Base-by-base conservation (phyloP, 176 grass and related monocot genomes). In the Hsuehochloa calcarea region DNA sequence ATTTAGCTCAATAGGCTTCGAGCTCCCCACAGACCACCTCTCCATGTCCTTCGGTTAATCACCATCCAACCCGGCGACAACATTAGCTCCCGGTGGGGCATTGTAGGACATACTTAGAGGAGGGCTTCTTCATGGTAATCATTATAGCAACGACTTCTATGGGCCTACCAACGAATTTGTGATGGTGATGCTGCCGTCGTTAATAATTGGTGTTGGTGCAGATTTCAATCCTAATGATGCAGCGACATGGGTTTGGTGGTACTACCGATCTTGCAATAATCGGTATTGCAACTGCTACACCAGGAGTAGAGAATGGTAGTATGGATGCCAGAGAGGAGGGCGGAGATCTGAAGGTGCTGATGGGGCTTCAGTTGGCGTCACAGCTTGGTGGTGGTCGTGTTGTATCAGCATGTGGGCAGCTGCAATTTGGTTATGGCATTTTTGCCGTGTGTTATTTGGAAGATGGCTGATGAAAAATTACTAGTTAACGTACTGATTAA, bases 11-110 rank as follows among this genome's bases (percentile, higher is more conserved):
- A 35, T 54, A 0, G 62, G 67, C 2, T 75, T 81, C 6, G 78
- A 75, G 46, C 27, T 74, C 54, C 59, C 79, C 19, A 45, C 74
- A 5, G 74, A 82, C n/a, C 41, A 72, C 54, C 79, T 72, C 47
- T 84, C 87, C 1, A 5, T 83, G 45, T 29, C 80, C 27, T 80
- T 82, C 11, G 63, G 51, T 1, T 19, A 56, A 8, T 20, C 54
- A 0, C 39, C 68, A 1, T 50, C 54, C 26, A 75, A 75, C 71
- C 45, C 60, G 5, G 8, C 58, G 25, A 26, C 13, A 26, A 6
- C 61, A 31, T 15, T 31, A 26, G 5, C 26, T 64, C 13, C 61
- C 5, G 26, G 26, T 6, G 61, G 2, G 61, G 31, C 60, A 1
- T 64, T 64, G 3, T 5, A 31, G 61, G 61, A 64, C 26, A 64